phyloP scores from a whole-genome alignment of 495 filamentous ascomycete genomes.

The Aspergillus cavernicola region DNA sequence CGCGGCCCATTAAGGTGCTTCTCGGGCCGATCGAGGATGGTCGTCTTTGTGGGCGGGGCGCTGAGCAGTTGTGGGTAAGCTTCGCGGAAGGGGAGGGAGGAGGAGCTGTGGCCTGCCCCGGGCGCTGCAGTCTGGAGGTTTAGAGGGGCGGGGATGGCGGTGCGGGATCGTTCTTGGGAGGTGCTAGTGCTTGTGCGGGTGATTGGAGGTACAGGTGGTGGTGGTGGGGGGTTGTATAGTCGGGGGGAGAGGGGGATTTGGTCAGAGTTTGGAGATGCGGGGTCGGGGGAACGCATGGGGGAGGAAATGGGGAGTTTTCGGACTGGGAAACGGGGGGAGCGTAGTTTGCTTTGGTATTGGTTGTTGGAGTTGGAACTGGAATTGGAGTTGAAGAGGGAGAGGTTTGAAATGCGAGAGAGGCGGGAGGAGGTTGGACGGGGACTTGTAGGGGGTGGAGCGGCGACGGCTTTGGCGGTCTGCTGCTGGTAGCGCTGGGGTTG shows the following conservation, averaged over 20 bases:
- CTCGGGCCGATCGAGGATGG: constrained; percentile 64
- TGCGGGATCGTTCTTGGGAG: constrained; percentile 38
- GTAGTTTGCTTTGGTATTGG: constrained; percentile 49
- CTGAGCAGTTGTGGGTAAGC: constrained; percentile 45
- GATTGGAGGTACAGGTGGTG: constrained; percentile 41
- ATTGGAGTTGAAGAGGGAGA: constrained; percentile 50
- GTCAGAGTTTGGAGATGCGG: constrained; percentile 33
- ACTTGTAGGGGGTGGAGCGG: constrained; percentile 16
- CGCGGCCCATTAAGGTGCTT: constrained; percentile 58
- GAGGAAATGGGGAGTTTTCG: constrained; percentile 57
- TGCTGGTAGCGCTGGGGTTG: background rate
- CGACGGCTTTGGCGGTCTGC: background rate
- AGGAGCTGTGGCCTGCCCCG: constrained; percentile 21
- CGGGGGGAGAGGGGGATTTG: constrained; percentile 55
- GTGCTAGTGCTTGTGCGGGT: constrained; percentile 33
- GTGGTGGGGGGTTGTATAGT: constrained; percentile 54
- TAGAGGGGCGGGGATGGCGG: constrained; percentile 30
- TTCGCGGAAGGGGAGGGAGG: constrained; percentile 57
- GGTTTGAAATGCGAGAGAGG: constrained; percentile 44
- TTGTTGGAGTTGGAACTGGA: constrained; percentile 29
- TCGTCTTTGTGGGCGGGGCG: constrained; percentile 69
- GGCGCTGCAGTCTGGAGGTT: constrained; percentile 36
- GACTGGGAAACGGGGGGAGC: constrained; percentile 49
- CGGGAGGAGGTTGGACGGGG: constrained; percentile 35
- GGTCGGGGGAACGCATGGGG: constrained; percentile 51